Evolutionary conservation across 2,329 filamentous ascomycete species (phyloP), one percentile per base, ranked within the genome.

Genomic region (Arthrobotrys musiformis): DNA sequence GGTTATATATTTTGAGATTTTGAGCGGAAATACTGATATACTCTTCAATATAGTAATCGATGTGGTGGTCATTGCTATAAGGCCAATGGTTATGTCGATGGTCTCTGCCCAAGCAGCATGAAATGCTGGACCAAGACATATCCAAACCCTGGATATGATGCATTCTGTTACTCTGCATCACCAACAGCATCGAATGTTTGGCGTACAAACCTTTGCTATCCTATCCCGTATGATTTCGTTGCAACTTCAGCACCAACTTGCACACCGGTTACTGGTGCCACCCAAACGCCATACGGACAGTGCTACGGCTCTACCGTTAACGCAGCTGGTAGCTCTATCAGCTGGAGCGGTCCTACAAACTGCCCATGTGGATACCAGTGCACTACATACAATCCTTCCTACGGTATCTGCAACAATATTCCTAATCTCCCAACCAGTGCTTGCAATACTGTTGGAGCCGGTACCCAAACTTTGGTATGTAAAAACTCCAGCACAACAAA

Each of bases 401-500:
- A 77, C 46, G 64, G 66, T 70, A 63, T 66, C 42, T 77, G 73
- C 24, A 50, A 66, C 17, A 46, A 30, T n/a, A 70, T 77, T 40
- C 46, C 64, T n/a, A 46, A 30, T 24, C 40, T 70, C 9, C 73
- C 73, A 24, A 46, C 64, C 19, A 76, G 56, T 37, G 35, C 42
- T 24, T 76, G 72, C 28, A 61, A 60, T 19, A 64, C 72, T 11
- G 46, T 50, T 28, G 72, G 72, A 9, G 33, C 58, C 22, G 72
- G 72, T 17, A 76, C 72, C 54, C 73, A 77, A 44, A 77, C 73
- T 50, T 30, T 77, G 73, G 73, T 77, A 70, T 64, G 73, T 56
- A 19, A 33, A 48, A 17, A 15, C 24, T 15, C 19, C 9, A 24
- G n/a, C 17, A 2, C 3, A 17, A 30, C 7, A 30, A 42, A 46